phyloP scores from a whole-genome alignment of 768 basidiomycete species.

The Mycena filopes region DNA sequence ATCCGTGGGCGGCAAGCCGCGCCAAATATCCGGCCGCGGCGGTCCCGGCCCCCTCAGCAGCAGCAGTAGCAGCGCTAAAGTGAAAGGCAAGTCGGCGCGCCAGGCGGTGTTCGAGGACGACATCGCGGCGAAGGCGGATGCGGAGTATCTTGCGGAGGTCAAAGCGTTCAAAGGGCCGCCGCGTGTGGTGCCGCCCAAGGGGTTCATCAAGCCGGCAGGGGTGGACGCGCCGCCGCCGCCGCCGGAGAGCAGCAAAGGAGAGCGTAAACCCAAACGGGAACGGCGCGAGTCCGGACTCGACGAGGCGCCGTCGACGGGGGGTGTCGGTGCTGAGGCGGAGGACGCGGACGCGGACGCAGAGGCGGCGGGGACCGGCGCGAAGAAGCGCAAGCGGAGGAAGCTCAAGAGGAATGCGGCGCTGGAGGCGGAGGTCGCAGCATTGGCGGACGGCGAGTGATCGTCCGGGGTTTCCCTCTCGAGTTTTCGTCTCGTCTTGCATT shows the following conservation, averaged over 20 bases:
- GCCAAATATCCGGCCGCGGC: slow-evolving; percentile 7
- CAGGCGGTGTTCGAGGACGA: slow-evolving; percentile 59
- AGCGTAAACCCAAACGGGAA: slow-evolving; percentile 41
- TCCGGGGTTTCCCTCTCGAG: no score
- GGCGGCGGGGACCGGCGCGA: slow-evolving; percentile 28
- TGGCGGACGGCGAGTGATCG: no score
- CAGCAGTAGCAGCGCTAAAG: slow-evolving; percentile 20
- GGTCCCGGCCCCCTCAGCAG: slow-evolving; percentile 14
- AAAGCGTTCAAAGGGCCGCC: no score
- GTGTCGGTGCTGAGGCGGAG: slow-evolving; percentile 35
- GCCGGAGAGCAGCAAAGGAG: slow-evolving; percentile 37
- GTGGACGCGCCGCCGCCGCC: slow-evolving; percentile 64
- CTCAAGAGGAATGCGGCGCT: no score
- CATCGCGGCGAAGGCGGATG: slow-evolving; percentile 66
- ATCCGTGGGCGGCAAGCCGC: slow-evolving; percentile 4
- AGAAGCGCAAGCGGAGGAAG: slow-evolving; percentile 51
- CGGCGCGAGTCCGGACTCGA: slow-evolving; percentile 44
- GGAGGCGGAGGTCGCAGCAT: neutral
- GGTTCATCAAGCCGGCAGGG: slow-evolving; percentile 67
- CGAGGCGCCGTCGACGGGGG: slow-evolving; percentile 32
- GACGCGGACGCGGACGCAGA: no score
- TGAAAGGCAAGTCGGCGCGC: slow-evolving; percentile 52
- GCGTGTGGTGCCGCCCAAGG: no score
- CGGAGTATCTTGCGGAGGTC: slow-evolving; percentile 52
- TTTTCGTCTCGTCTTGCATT: no score